phyloP scores from a whole-genome alignment of 306 rosid genomes.

The Cucumis cinereus region DNA sequence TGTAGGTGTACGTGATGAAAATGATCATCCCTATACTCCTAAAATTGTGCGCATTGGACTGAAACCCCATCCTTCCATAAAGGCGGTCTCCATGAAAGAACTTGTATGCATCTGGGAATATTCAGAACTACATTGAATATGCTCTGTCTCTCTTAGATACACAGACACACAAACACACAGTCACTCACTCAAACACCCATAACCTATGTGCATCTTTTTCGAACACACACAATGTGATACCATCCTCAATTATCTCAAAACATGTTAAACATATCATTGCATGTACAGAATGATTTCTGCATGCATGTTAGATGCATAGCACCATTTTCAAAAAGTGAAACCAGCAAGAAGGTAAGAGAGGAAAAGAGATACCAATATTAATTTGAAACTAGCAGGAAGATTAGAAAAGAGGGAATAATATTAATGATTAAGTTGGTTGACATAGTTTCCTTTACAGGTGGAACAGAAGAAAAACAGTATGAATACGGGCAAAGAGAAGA shows the following conservation, averaged over 20 bases:
- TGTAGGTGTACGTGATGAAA: conserved; percentile 87
- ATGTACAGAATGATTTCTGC: neutral
- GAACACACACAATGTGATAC: neutral
- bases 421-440: neutral
- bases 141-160: neutral
- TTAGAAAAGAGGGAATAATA: neutral
- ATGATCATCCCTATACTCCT: conserved; percentile 57
- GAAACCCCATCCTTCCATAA: conserved; percentile 80
- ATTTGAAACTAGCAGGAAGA: neutral
- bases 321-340: neutral
- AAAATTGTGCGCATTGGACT: conserved; percentile 89
- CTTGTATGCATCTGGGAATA: conserved; percentile 42
- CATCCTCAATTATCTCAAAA: neutral
- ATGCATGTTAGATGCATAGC: neutral
- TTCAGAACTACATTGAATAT: conserved; percentile 8
- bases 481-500: conserved; percentile 39
- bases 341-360: conserved; percentile 1
- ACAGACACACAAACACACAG: neutral
- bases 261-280: neutral
- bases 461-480: conserved; percentile 42
- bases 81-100: conserved; percentile 64
- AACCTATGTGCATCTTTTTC: neutral
- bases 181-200: neutral
- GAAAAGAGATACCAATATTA: neutral
- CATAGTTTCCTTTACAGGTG: conserved; percentile 35